phyloP scores from a whole-genome alignment of 2,329 filamentous ascomycete genomes.

The Pseudogymnoascus sp. region DNA sequence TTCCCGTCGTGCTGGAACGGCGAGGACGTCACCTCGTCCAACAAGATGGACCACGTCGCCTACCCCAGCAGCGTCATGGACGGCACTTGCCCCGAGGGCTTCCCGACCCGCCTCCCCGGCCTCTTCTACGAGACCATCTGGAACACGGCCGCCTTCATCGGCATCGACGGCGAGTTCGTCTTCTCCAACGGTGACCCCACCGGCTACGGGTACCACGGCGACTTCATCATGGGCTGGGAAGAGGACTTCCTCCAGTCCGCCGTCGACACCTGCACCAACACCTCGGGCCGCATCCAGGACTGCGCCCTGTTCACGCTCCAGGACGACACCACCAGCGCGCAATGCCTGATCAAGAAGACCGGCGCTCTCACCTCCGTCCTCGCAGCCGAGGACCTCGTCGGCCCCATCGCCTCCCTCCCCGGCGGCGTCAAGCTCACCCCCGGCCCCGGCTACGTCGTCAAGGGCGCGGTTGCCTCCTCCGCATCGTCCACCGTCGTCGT shows the following conservation, averaged over 20 bases:
- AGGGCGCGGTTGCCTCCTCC: slow-evolving; percentile 10
- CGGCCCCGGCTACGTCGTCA: slow-evolving; percentile 31
- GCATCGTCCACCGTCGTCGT: slow-evolving; percentile 18
- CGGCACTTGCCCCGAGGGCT: slow-evolving; percentile 65
- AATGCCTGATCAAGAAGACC: slow-evolving; percentile 54
- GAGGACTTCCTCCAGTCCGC: slow-evolving; percentile 58
- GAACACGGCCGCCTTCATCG: slow-evolving; percentile 58
- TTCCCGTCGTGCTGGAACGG: slow-evolving; percentile 90
- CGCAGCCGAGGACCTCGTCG: slow-evolving; percentile 48
- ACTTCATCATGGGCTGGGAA: slow-evolving; percentile 77
- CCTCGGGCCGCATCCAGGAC: slow-evolving; percentile 59
- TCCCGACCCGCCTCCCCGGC: slow-evolving; percentile 58
- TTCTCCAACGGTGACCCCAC: slow-evolving; percentile 71
- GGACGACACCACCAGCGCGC: slow-evolving; percentile 39
- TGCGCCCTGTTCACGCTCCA: slow-evolving; percentile 70
- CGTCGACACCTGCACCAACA: slow-evolving; percentile 66
- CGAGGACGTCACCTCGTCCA: slow-evolving; percentile 42
- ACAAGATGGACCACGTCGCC: slow-evolving; percentile 60
- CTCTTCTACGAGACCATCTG: slow-evolving; percentile 85
- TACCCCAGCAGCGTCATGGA: slow-evolving; percentile 71
- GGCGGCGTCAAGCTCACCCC: slow-evolving; percentile 38
- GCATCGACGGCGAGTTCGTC: slow-evolving; percentile 59
- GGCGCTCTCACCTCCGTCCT: slow-evolving; percentile 47
- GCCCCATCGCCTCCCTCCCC: slow-evolving; percentile 52
- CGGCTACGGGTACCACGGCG: slow-evolving; percentile 68